Percentiles rank a stretch among this genome's conserved stretches.
phyloP scores from a whole-genome alignment of 768 basidiomycete genomes.

The Podaxis carcinomalis region DNA sequence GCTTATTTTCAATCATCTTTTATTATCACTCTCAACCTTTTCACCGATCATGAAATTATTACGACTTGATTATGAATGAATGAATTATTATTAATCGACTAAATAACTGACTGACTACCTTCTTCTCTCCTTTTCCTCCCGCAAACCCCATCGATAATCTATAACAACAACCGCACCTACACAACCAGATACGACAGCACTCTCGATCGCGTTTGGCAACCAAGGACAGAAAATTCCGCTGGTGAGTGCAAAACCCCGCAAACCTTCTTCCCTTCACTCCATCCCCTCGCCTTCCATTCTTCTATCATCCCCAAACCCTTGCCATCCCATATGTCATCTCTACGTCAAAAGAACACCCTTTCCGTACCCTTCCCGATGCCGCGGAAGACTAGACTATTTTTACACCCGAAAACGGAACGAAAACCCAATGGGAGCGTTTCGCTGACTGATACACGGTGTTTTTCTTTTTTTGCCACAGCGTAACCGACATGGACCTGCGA shows the following conservation, averaged over 20 bases:
- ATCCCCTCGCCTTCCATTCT: neutral
- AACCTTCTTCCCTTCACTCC: neutral
- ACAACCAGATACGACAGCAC: constrained; percentile 71
- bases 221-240: constrained; percentile 88
- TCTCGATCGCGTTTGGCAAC: constrained; percentile 85
- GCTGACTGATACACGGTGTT: constrained; percentile 10
- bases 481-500: constrained; percentile 74
- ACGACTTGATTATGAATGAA: neutral
- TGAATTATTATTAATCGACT: neutral
- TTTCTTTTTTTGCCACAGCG: constrained; percentile 40
- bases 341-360: neutral
- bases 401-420: no score
- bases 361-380: neutral
- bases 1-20: constrained; percentile 4
- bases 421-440: neutral
- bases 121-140: neutral
- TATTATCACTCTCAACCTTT: constrained; percentile 1
- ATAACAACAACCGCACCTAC: constrained; percentile 55
- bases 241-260: constrained; percentile 41
- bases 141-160: neutral
- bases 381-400: neutral
- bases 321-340: neutral
- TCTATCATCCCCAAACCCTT: neutral
- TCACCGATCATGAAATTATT: neutral
- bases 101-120: neutral